Percentiles rank a stretch among this genome's conserved stretches.
Evolutionary conservation across 768 basidiomycete species (phyloP).

Genomic region (Lactifluus pinguis): DNA sequence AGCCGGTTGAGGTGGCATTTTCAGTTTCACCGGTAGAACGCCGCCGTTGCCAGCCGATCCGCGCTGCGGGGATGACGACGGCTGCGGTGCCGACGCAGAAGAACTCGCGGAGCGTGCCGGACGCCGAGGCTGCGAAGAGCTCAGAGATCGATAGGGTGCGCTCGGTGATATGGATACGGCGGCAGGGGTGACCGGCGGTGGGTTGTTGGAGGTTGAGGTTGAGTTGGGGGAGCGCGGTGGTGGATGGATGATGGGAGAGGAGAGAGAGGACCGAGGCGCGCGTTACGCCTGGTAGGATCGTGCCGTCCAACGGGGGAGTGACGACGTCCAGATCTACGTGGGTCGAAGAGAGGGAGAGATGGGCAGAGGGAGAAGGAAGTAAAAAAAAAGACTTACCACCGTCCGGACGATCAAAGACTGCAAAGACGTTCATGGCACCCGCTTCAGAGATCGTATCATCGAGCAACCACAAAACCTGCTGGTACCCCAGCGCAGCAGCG

Average conservation of each 20-base stretch:
- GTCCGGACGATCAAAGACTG: slow-evolving; percentile 34
- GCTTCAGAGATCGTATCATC: slow-evolving; percentile 31
- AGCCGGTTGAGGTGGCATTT: no score
- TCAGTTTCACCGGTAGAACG: no score
- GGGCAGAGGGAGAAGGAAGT: slow-evolving; percentile 17
- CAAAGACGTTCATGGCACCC: slow-evolving; percentile 45
- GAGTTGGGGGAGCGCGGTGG: slow-evolving; percentile 25
- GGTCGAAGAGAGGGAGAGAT: slow-evolving; percentile 13
- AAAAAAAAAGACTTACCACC: slow-evolving; percentile 25
- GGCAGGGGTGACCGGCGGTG: slow-evolving; percentile 38
- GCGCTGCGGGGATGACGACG: slow-evolving; percentile 61
- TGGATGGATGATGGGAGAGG: slow-evolving; percentile 48
- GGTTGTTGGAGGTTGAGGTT: slow-evolving; percentile 29
- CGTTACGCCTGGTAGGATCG: slow-evolving; percentile 89
- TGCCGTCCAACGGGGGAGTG: slow-evolving; percentile 84
- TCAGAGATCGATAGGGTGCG: slow-evolving; percentile 37
- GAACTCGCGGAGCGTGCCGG: slow-evolving; percentile 21
- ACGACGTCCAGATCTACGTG: slow-evolving; percentile 63
- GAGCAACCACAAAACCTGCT: slow-evolving; percentile 43
- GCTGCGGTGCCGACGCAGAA: slow-evolving; percentile 84
- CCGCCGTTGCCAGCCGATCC: slow-evolving; percentile 54
- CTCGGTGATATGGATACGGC: slow-evolving; percentile 34
- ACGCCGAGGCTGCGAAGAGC: slow-evolving; percentile 26
- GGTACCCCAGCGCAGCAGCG: slow-evolving; percentile 38
- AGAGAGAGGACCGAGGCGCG: slow-evolving; percentile 80